Evolutionary conservation across 805 yeast genomes (phyloP).

Genomic region (Starmerella khaoyaiensis): DNA sequence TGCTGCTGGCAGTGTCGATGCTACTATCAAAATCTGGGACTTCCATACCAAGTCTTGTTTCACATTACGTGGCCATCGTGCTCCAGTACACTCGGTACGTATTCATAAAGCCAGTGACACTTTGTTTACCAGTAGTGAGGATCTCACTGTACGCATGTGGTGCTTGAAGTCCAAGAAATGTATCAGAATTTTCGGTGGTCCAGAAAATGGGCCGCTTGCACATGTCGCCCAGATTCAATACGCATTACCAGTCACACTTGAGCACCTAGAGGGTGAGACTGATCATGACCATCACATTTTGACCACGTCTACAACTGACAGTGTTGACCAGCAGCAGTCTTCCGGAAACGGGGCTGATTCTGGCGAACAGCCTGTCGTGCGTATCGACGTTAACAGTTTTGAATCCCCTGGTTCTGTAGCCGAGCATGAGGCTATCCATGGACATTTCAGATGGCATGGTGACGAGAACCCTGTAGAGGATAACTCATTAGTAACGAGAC

Average conservation of each 20-base stretch:
- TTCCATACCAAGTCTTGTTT: slow-evolving; percentile 86
- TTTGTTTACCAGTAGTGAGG: slow-evolving; percentile 80
- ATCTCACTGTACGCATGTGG: slow-evolving; percentile 90
- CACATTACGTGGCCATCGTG: slow-evolving; percentile 85
- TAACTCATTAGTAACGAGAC: slow-evolving; percentile 30
- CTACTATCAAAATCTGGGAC: slow-evolving; percentile 90
- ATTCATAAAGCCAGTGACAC: slow-evolving; percentile 69
- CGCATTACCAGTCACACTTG: slow-evolving; percentile 71
- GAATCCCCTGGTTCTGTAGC: background rate
- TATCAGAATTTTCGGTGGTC: slow-evolving; percentile 58
- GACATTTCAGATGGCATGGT: too few relatives aligned
- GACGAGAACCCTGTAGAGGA: background rate
- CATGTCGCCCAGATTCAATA: slow-evolving; percentile 92
- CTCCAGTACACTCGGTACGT: slow-evolving; percentile 82
- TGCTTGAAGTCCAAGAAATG: slow-evolving; percentile 71
- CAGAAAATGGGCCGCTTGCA: slow-evolving; percentile 41
- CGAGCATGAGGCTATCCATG: too few relatives aligned
- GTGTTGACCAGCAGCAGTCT: background rate
- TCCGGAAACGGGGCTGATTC: background rate
- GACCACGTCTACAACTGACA: background rate
- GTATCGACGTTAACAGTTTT: too few relatives aligned
- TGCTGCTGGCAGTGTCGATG: slow-evolving; percentile 88
- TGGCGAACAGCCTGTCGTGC: background rate
- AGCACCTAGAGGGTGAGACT: slow-evolving; percentile 44
- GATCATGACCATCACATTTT: slow-evolving; percentile 21